Evolutionary conservation across 345 rosid species (phyloP), one percentile per base, ranked within the genome.

Genomic region (Populus simonii): DNA sequence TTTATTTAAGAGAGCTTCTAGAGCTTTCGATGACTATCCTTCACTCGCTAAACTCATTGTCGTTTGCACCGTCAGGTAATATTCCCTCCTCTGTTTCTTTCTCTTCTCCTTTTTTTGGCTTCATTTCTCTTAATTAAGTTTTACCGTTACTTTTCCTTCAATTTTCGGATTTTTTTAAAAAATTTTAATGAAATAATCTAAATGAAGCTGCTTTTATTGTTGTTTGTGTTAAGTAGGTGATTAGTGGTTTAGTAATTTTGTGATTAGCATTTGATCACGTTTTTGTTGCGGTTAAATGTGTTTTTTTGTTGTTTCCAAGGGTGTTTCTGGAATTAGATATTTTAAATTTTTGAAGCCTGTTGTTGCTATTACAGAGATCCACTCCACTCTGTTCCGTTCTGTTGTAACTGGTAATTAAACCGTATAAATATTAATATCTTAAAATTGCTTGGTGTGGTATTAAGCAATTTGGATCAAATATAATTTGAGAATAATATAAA

Each of bases 31-130:
- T 62, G 98, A 90, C 47, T 73, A 88, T 80, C 93, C 97, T 77
- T 86, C 86, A 47, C 85, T 94, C 78, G 84, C 98, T 43, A 87
- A 90, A 79, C 84, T 94, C 41, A 5, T 92, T 78, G 83, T 92
- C 75, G 81, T 94, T 87, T 89, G 92, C 89, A 81, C 99, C 49
- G 80, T 96, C 88, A 87, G 98, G 99, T 93, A 80, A 72, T 63
- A 4, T 72, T 31, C 70, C 13, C 18, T 31, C 51, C 25, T 61
- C 39, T 62, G 33, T 2, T 73, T 13, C 45, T 71, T 29, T 6
- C 57, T 74, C 62, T 43, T 70, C 13, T 51, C 17, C 2, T 4
- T 7, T 35, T 36, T 27, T 7, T 55, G 39, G 17, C 2, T 18
- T n/a, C 1, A 17, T 38, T 8, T 18, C 31, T 7, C 20, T 47